phyloP scores from a whole-genome alignment of 306 rosid species.

The Malus sieversii region DNA sequence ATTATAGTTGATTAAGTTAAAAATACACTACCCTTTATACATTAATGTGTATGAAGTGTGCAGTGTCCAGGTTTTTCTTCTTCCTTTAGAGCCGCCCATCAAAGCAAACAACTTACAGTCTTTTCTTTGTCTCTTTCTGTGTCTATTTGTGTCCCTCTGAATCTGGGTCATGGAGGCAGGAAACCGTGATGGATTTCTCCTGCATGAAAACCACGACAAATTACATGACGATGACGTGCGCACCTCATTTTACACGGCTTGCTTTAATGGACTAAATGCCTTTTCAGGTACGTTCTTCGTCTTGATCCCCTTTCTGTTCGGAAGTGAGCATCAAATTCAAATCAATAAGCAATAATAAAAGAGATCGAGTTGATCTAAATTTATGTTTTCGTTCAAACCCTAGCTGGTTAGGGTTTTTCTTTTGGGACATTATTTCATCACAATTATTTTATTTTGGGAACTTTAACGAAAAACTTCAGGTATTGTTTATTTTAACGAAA shows the following conservation, averaged over 20 bases:
- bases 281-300: neutral
- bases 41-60: neutral
- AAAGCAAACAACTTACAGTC: neutral
- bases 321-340: too few relatives aligned
- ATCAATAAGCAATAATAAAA: accelerated
- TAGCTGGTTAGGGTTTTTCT: neutral
- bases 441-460: too few relatives aligned
- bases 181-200: neutral
- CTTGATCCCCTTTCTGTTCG: too few relatives aligned
- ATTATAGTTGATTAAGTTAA: neutral
- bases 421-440: too few relatives aligned
- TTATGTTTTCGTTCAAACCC: neutral
- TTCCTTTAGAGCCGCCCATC: neutral
- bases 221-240: neutral
- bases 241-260: neutral
- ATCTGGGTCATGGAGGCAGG: neutral
- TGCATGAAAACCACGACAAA: neutral
- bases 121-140: neutral
- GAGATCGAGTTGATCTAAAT: neutral
- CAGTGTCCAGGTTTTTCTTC: neutral
- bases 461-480: too few relatives aligned
- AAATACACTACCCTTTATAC: neutral
- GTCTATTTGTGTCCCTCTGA: neutral
- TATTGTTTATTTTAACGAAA: too few relatives aligned
- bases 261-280: conserved; percentile 18